Percentiles rank a stretch among this genome's conserved stretches.
phyloP scores from a whole-genome alignment of 306 rosid species.

The Malus sylvestris region DNA sequence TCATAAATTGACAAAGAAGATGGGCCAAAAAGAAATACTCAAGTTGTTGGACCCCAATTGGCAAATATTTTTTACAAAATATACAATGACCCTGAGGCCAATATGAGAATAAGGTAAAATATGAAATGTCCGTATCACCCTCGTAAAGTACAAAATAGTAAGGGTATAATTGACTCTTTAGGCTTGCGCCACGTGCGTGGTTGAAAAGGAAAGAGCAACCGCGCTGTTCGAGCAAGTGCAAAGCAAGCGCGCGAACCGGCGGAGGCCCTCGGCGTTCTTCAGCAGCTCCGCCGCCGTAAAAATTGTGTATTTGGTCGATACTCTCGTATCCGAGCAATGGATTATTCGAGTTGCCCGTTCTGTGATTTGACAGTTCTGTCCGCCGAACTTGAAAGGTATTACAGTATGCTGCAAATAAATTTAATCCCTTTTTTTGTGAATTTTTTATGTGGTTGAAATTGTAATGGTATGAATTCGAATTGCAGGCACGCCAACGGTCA shows the following conservation, averaged over 20 bases:
- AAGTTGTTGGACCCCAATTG: too few relatives aligned
- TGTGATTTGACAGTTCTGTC: constrained; percentile 38
- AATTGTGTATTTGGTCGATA: neutral
- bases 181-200: neutral
- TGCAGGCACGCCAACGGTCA: constrained; percentile 66
- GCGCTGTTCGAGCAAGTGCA: neutral
- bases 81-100: neutral
- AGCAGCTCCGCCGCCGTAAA: neutral
- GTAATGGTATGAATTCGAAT: neutral
- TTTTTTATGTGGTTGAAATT: neutral
- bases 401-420: neutral
- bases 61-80: too few relatives aligned
- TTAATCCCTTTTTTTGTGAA: neutral
- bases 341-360: constrained; percentile 41
- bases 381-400: constrained; percentile 43
- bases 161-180: neutral
- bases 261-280: neutral
- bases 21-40: too few relatives aligned
- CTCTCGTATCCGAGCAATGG: constrained; percentile 10
- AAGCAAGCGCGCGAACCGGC: neutral
- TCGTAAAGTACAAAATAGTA: neutral
- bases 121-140: too few relatives aligned
- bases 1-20: too few relatives aligned
- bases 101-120: neutral
- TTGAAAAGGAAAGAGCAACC: neutral